Evolutionary conservation across 805 yeast genomes (phyloP), one percentile per base, ranked within the genome.

Genomic region (Metahyphopichia silvanorum): DNA sequence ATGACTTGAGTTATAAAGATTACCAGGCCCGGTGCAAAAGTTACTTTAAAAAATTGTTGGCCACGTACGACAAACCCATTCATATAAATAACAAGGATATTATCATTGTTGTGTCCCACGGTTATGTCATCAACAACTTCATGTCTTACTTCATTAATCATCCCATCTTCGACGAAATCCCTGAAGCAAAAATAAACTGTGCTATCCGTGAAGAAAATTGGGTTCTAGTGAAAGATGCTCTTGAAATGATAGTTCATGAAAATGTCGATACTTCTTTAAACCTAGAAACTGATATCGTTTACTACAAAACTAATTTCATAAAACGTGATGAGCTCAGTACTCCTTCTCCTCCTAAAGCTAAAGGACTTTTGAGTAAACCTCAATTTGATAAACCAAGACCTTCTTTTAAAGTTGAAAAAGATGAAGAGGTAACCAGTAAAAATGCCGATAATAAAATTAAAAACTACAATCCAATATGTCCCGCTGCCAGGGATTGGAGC

Each of bases 91-190:
- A 54, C 37, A 47, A 53, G 26, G 68, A 63, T 40, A 53, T 65
- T 25, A 42, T 66, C 21, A 51, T 66, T 3, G 61, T 66, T 7
- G 56, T 66, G 4, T 50, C 65, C 27, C 73, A 66, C 35, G 73
- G 73, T 5, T 66, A 66, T 43, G 60, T 55, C 28, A 57, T 65
- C 21, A 58, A 58, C 34, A 63, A 61, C 42, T 53, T 66, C 43
- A 43, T 66, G 36, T 47, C 58, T 24, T 66, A 59, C 38, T 66
- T 66, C 42, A 54, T 63, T 32, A 64, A 57, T 40, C 71, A 64
- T 44, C 71, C 73, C 6, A 60, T 66, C 9, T 66, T 66, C 44
- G 63, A 65, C 38, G 73, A 66, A 38, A 63, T 66, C 14, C 69
- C 71, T 3, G 71, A 63, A 37, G 59, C 64, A 13, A 47, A 49